Evolutionary conservation across 2,329 filamentous ascomycete species (phyloP).

Genomic region (Pseudogymnoascus sp.): DNA sequence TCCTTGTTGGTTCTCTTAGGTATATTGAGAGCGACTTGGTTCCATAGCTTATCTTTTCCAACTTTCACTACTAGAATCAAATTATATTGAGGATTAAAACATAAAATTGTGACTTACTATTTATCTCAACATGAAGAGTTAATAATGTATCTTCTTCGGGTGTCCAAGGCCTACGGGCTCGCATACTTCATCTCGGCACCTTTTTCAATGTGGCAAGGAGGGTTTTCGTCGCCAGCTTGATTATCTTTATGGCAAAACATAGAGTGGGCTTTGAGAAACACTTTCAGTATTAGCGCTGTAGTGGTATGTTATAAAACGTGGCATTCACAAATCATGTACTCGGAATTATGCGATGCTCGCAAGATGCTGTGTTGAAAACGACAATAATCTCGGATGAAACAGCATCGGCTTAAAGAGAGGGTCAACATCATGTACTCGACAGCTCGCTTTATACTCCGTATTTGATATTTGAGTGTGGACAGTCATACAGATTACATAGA

Average conservation of each 20-base stretch:
- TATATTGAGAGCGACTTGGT: constrained; percentile 31
- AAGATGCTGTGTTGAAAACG: background rate
- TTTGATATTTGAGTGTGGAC: background rate
- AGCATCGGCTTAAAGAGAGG: background rate
- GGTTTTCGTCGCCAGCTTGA: background rate
- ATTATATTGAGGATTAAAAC: background rate
- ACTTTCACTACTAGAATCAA: background rate
- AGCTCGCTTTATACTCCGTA: background rate
- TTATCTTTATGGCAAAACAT: background rate
- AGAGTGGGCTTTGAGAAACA: background rate
- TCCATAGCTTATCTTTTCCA: constrained; percentile 24
- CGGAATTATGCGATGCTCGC: background rate
- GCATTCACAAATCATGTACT: background rate
- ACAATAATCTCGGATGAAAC: background rate
- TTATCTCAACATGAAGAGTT: background rate
- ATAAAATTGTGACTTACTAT: background rate
- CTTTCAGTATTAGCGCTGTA: background rate
- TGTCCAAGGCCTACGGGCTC: background rate
- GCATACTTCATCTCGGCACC: background rate
- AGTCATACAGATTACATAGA: background rate
- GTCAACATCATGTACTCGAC: background rate
- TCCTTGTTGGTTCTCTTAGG: constrained; percentile 38
- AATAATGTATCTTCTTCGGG: background rate
- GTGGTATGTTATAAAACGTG: background rate
- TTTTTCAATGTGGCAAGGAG: background rate